Conservation (phyloP, 768 basidiomycete genomes). For the Rhodotorula paludigena region DNA sequence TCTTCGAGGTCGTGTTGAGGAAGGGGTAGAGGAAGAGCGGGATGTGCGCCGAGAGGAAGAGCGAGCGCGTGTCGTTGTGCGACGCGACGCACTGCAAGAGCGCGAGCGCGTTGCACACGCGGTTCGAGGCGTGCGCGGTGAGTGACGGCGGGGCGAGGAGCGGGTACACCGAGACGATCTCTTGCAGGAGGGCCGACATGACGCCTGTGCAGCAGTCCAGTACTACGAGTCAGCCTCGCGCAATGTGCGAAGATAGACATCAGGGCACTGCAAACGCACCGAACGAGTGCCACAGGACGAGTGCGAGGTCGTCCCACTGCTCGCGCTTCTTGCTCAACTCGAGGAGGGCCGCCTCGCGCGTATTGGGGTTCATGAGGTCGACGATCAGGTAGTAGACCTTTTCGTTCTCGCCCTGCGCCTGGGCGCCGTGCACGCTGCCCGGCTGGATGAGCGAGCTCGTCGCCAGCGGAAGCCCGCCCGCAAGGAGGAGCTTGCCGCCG, state of each 20-base stretch:
- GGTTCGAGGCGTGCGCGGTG: constrained; percentile 94
- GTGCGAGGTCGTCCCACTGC: constrained; percentile 95
- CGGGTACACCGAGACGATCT: constrained; percentile 97
- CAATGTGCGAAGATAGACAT: background rate
- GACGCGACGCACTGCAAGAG: constrained; percentile 97
- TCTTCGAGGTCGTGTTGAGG: constrained; percentile 97
- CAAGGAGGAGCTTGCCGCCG: constrained; percentile 31
- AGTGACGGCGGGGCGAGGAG: constrained; percentile 89
- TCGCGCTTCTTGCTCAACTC: constrained; percentile 98
- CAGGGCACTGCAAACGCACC: constrained; percentile 56
- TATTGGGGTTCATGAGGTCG: constrained; percentile 59
- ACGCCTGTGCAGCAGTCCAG: constrained; percentile 59
- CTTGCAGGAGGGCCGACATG: constrained; percentile 94
- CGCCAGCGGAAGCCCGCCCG: constrained; percentile 12
- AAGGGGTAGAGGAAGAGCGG: constrained; percentile 94
- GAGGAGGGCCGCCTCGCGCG: constrained; percentile 82
- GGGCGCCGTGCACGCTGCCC: constrained; percentile 33
- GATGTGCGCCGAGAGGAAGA: constrained; percentile 92
- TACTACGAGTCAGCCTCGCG: background rate
- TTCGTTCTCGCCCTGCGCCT: constrained; percentile 54
- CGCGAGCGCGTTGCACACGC: constrained; percentile 97
- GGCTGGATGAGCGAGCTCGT: constrained; percentile 38
- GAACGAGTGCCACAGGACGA: constrained; percentile 97
- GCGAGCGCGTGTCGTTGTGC: constrained; percentile 88
- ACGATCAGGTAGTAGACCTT: constrained; percentile 90